Base-by-base conservation (phyloP, 2,329 filamentous ascomycete species). In the Zymoseptoria pseudotritici region DNA sequence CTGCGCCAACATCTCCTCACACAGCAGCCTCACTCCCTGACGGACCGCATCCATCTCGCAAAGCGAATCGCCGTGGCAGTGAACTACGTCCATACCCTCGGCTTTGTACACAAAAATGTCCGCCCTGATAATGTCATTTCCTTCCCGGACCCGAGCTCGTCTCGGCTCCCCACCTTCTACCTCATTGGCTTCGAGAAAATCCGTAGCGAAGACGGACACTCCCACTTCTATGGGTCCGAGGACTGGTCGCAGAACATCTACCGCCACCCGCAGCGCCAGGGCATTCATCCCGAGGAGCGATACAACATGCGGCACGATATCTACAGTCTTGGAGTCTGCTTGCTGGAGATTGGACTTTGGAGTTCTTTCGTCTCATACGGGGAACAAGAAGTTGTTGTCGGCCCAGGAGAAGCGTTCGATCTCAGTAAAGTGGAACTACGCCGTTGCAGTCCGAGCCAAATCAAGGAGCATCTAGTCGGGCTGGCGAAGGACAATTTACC, bases 251-350 rank as follows among this genome's bases (percentile, higher is more conserved):
- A 70, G n/a, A 78, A 83, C 54, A 50, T 84, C 0, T 84, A 83
- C 61, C 75, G 77, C 0, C 81, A 84, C 62, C 79, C 80, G 0
- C 60, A 63, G 0, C 75, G 81, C 0, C 80, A 82, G 63, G 80
- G 80, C 0, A 21, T 71, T 0, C 61, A 63, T 2, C 71, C 73
- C 0, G 67, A 74, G 24, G 73, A 78, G 0, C 58, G 63, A 0
- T 83, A 81, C 61, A 68, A 63, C 2, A 82, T 83, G 77, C 76
- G 80, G 55, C 81, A 84, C 64, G 81, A 84, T 60, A 79, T 84
- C 10, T 84, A 84, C 67, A 81, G 79, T 57, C 73, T 84, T 0
- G 81, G 81, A 0, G 79, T 83, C 0, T 81, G 78, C 54, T 71
- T 84, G 0, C 69, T 84, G 0, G 81, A 84, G 65, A 75, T 84